Evolutionary conservation across 2,329 filamentous ascomycete species (phyloP), one percentile per base, ranked within the genome.

Genomic region (Tolypocladium guangdongense): DNA sequence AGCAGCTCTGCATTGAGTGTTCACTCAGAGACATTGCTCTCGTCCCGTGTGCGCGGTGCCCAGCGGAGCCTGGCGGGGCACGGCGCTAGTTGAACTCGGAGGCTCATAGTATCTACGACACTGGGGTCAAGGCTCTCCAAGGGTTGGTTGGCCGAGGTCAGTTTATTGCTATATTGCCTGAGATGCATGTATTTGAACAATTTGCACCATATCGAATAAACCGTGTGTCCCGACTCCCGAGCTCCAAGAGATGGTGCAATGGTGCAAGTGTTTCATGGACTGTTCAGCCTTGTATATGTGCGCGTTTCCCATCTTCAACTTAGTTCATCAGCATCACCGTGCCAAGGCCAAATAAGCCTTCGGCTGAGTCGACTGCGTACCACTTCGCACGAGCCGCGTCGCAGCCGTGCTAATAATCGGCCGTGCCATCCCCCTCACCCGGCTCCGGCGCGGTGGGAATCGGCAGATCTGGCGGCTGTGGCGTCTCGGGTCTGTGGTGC

Each of bases 381-480:
- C 43, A 27, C 16, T 12, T 46, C 24, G 43, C 43, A 46, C 41
- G 39, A 43, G 22, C 41, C 39, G 27, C 22, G 43, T 16, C 22
- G 43, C 24, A n/a, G 43, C 43, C 12, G 12, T 52, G 36, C 53
- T 49, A 56, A 52, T 62, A 67, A 52, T 68, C 64, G 22, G 61
- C 64, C 20, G 60, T 66, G 49, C 63, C 65, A 48, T 66, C 64
- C 27, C 65, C 65, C 51, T 66, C 64, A 38, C 62, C 62, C 35
- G 60, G 60, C 50, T 63, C 63, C 5, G 66, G 65, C 55, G 64
- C 64, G 33, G 58, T 59, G n/a, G 65, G 66, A 37, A 63, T 55
- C 37, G 66, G 65, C 37, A 62, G 59, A 12, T 63, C 60, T 22
- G 59, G 59, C 38, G 55, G 55, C 35, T 66, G 63, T 49, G 66